Conservation (phyloP, 2,329 filamentous ascomycete genomes). For the Botrytis elliptica region DNA sequence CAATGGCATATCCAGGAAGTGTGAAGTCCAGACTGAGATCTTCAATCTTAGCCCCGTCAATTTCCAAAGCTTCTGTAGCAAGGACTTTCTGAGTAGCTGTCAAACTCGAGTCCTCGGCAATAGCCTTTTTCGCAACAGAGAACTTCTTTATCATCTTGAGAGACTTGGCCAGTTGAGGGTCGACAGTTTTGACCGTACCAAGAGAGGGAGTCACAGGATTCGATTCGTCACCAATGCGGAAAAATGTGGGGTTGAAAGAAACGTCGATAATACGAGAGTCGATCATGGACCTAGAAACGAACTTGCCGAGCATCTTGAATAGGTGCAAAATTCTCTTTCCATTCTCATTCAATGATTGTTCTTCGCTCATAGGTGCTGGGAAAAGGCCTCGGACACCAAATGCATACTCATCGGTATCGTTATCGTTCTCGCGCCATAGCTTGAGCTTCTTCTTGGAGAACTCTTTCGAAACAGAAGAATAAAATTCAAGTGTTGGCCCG, state of each 20-base stretch:
- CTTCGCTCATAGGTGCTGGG: slow-evolving; percentile 82
- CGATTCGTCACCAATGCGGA: slow-evolving; percentile 76
- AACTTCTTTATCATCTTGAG: slow-evolving; percentile 86
- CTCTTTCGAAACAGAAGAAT: slow-evolving; percentile 94
- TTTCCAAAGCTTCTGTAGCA: slow-evolving; percentile 65
- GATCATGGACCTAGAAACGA: slow-evolving; percentile 96
- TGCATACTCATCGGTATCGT: slow-evolving; percentile 73
- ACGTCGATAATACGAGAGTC: slow-evolving; percentile 97
- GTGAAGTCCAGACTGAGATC: slow-evolving; percentile 94
- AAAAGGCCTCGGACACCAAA: slow-evolving; percentile 84
- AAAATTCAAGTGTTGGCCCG: slow-evolving; percentile 94
- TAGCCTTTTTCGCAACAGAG: slow-evolving; percentile 74
- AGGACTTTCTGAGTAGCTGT: slow-evolving; percentile 68
- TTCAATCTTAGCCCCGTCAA: slow-evolving; percentile 77
- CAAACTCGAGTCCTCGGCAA: slow-evolving; percentile 69
- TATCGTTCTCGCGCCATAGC: slow-evolving; percentile 91
- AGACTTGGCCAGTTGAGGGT: slow-evolving; percentile 81
- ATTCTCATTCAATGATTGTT: slow-evolving; percentile 69
- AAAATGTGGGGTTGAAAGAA: slow-evolving; percentile 96
- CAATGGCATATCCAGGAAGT: slow-evolving; percentile 85
- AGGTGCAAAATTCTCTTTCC: slow-evolving; percentile 85
- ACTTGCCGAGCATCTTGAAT: slow-evolving; percentile 93
- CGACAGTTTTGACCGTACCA: slow-evolving; percentile 84
- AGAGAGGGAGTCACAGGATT: slow-evolving; percentile 75
- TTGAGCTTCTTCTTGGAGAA: slow-evolving; percentile 97